Percentiles rank a stretch among this genome's conserved stretches.
Evolutionary conservation across 2,329 filamentous ascomycete genomes (phyloP).

Genomic region (Xylariaceae sp.): DNA sequence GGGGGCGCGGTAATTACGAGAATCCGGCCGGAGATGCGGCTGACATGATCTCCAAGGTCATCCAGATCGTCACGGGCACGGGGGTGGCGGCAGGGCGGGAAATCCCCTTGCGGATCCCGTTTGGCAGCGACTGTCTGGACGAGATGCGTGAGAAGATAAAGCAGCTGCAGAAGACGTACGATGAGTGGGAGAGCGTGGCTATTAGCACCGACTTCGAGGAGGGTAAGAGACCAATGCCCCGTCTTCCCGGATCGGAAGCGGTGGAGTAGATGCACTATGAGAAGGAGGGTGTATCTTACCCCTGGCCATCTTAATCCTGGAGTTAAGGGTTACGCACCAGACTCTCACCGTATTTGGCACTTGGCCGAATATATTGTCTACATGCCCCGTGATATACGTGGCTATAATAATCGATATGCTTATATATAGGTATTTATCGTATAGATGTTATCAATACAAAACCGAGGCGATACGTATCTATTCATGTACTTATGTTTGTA

Average conservation of each 20-base stretch:
- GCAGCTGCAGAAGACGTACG: slow-evolving; percentile 9
- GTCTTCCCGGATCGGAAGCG: neutral
- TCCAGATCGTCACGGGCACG: slow-evolving; percentile 14
- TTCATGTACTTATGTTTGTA: no score
- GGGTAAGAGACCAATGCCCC: slow-evolving; percentile 1
- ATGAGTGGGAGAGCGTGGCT: slow-evolving; percentile 12
- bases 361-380: no score
- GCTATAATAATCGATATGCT: no score
- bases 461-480: no score
- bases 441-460: no score
- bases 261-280: no score
- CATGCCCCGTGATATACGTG: no score
- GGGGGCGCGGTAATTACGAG: slow-evolving; percentile 5
- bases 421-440: no score
- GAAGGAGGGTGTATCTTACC: no score
- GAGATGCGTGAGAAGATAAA: slow-evolving; percentile 6
- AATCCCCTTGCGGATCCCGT: slow-evolving; percentile 13
- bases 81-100: slow-evolving; percentile 2
- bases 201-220: slow-evolving; percentile 9
- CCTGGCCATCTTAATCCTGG: no score
- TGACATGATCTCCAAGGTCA: slow-evolving; percentile 10
- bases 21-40: slow-evolving; percentile 7
- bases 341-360: no score
- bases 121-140: slow-evolving; percentile 8
- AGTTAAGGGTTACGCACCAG: no score